Conservation (phyloP, 495 filamentous ascomycete genomes). For the Sabuloglossum arenarium region DNA sequence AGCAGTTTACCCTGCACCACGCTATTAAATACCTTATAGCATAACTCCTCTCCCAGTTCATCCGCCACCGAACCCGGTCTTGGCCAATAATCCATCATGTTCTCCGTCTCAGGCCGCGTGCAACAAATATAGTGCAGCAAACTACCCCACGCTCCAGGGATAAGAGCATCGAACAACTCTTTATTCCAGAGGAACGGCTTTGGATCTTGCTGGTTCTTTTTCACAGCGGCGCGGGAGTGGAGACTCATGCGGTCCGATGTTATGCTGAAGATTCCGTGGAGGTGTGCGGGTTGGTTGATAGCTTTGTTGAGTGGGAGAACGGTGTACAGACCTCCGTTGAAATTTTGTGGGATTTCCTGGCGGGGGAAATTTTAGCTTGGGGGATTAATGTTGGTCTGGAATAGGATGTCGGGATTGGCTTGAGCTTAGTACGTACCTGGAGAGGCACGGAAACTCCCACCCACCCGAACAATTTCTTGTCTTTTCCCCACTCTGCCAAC, state of each 20-base stretch:
- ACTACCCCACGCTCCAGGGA: slow-evolving; percentile 15
- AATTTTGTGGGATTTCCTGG: not conserved
- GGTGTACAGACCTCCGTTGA: slow-evolving; percentile 18
- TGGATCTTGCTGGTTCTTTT: slow-evolving; percentile 9
- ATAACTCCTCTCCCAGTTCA: not conserved
- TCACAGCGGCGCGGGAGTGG: slow-evolving; percentile 2
- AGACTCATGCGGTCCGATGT: slow-evolving; percentile 20
- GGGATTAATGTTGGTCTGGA: not conserved
- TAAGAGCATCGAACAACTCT: slow-evolving; percentile 16
- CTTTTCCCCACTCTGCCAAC: slow-evolving; percentile 16
- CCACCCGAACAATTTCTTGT: slow-evolving; percentile 21
- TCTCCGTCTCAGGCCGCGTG: not conserved
- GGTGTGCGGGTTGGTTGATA: slow-evolving; percentile 20
- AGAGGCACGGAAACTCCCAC: slow-evolving; percentile 20
- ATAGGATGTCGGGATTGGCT: no score
- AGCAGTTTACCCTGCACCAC: not conserved
- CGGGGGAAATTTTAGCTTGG: not conserved
- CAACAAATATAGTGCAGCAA: not conserved
- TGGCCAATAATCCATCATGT: not conserved
- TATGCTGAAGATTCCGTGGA: slow-evolving; percentile 23
- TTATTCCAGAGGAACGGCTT: slow-evolving; percentile 16
- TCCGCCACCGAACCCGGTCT: not conserved
- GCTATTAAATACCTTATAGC: not conserved
- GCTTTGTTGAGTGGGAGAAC: slow-evolving; percentile 20
- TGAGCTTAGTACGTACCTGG: slow-evolving; percentile 3